phyloP scores from a whole-genome alignment of 495 filamentous ascomycete genomes.

The Hypoxylon crocopeplum region DNA sequence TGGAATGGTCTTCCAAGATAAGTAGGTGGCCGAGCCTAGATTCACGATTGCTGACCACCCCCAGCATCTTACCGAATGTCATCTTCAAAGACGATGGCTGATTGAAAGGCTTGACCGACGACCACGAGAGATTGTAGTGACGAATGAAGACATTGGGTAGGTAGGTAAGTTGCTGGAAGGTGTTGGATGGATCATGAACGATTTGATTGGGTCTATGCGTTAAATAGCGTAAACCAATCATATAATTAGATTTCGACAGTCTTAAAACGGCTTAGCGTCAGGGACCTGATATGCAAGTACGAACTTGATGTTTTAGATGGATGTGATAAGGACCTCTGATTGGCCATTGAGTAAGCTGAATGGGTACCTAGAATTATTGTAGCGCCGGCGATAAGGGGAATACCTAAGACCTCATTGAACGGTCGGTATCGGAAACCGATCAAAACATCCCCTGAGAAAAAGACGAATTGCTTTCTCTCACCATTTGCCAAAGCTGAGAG shows the following conservation, averaged over 20 bases:
- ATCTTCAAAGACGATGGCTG: not conserved
- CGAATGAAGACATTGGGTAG: not conserved
- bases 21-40: conserved; percentile 14
- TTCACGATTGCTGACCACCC: conserved; percentile 1
- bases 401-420: too few species aligned
- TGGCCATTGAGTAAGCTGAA: conserved; percentile 1
- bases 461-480: too few species aligned
- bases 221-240: conserved; percentile 20
- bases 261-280: conserved; percentile 24
- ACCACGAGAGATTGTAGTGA: not conserved
- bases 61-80: not conserved
- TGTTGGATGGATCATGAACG: too few species aligned
- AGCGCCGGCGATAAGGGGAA: too few species aligned
- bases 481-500: too few species aligned
- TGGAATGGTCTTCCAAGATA: conserved; percentile 15
- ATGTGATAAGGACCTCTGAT: not conserved
- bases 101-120: not conserved
- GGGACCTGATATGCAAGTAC: conserved; percentile 2
- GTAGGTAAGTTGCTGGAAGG: too few species aligned
- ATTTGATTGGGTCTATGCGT: too few species aligned
- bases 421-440: too few species aligned
- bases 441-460: too few species aligned
- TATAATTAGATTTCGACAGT: conserved; percentile 7
- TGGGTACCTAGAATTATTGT: too few species aligned
- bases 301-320: conserved; percentile 9